Conservation (phyloP, 805 yeast genomes). For the Candida coquimbonensis region DNA sequence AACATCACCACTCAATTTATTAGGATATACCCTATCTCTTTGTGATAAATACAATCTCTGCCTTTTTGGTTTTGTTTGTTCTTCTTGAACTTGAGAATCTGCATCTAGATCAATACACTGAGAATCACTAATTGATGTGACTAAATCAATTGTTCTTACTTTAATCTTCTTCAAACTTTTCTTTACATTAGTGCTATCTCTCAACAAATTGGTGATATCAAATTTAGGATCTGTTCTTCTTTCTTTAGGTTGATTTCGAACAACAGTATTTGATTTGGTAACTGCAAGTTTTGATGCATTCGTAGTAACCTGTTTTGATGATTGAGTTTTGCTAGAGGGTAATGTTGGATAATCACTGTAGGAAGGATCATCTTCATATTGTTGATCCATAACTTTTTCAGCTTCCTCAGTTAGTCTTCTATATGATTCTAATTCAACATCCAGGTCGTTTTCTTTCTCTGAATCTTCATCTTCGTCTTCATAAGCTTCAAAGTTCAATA, state of each 20-base stretch:
- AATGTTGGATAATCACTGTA: neutral
- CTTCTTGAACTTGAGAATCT: neutral
- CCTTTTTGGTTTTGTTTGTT: neutral
- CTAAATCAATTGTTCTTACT: constrained; percentile 3
- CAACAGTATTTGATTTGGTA: neutral
- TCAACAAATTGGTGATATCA: constrained; percentile 18
- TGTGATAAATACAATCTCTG: constrained; percentile 7
- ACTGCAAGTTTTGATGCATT: neutral
- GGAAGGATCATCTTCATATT: constrained; percentile 12
- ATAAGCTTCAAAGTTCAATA: constrained; percentile 10
- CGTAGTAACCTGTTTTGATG: neutral
- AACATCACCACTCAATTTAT: constrained; percentile 7
- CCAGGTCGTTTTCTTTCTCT: neutral
- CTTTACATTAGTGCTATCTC: constrained; percentile 1
- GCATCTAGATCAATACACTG: constrained; percentile 5
- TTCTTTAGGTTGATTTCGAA: neutral
- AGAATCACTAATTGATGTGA: constrained; percentile 7
- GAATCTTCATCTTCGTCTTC: constrained; percentile 1
- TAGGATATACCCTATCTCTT: constrained; percentile 8
- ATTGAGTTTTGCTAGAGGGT: neutral
- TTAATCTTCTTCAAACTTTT: constrained; percentile 4
- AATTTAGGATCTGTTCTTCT: neutral
- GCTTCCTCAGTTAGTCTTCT: constrained; percentile 5
- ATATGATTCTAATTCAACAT: neutral
- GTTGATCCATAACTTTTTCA: constrained; percentile 12